Percentiles rank a stretch among this genome's conserved stretches.
phyloP scores from a whole-genome alignment of 129 eudicot genomes.

The Flaveria trinervia region DNA sequence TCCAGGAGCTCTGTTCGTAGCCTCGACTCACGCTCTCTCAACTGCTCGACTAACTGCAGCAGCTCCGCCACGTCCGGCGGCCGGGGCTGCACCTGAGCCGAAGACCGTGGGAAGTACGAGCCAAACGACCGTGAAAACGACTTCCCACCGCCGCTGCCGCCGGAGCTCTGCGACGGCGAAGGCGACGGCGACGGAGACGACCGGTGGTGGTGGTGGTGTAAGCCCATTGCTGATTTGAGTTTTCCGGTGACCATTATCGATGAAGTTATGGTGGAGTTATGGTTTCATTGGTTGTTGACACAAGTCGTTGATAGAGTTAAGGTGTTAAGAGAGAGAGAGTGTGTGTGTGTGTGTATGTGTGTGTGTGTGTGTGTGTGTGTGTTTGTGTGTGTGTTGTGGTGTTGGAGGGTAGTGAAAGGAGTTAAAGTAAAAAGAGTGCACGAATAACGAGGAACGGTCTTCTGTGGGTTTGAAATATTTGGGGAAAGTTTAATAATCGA shows the following conservation, averaged over 20 bases:
- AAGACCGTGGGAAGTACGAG: conserved; percentile 79
- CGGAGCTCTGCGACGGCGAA: conserved; percentile 33
- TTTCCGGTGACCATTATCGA: conserved; percentile 74
- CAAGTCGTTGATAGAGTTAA: conserved; percentile 39
- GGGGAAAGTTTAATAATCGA: conserved; percentile 34
- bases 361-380: too few relatives aligned
- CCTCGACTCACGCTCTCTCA: conserved; percentile 72
- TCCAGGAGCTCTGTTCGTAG: conserved; percentile 68
- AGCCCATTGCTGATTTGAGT: conserved; percentile 74
- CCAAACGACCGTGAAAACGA: conserved; percentile 73
- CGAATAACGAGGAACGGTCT: conserved; percentile 76
- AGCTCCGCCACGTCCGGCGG: conserved; percentile 91
- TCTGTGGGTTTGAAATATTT: conserved; percentile 41
- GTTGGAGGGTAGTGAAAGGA: conserved; percentile 25
- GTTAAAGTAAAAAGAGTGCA: conserved; percentile 29
- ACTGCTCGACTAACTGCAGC: conserved; percentile 68
- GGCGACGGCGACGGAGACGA: background rate
- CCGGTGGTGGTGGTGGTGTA: conserved; percentile 25
- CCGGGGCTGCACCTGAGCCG: conserved; percentile 94
- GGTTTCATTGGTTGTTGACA: conserved; percentile 26
- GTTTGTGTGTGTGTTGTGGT: background rate
- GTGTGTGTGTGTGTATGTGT: conserved; percentile 10
- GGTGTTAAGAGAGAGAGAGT: conserved; percentile 24
- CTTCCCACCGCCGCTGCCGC: conserved; percentile 40
- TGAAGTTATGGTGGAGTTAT: background rate